Evolutionary conservation across 768 basidiomycete species (phyloP).

Genomic region (Leccinum uliginosum): DNA sequence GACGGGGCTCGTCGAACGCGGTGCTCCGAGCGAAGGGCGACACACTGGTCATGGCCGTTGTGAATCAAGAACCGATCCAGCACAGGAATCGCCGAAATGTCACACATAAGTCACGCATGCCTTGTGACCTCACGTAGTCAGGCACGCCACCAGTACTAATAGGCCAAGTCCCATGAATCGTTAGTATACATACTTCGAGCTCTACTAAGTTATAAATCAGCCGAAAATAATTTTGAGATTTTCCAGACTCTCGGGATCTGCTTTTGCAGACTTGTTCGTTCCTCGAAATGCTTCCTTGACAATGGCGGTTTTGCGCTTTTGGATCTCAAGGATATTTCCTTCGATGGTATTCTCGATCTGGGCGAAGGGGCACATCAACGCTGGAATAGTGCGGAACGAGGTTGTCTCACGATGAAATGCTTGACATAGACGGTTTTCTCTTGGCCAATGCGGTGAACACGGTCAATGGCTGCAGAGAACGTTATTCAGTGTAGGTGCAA

Average conservation of each 20-base stretch:
- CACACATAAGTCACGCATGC: constrained; percentile 19
- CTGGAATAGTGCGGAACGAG: neutral
- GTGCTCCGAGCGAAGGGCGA: constrained; percentile 63
- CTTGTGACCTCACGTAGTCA: constrained; percentile 1
- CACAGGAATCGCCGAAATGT: constrained; percentile 18
- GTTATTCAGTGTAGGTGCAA: constrained; percentile 3
- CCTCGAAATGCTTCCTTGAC: constrained; percentile 80
- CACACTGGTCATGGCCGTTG: constrained; percentile 30
- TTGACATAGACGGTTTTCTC: constrained; percentile 79
- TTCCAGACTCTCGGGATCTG: constrained; percentile 69
- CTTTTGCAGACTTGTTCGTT: constrained; percentile 37
- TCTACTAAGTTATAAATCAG: constrained; percentile 42
- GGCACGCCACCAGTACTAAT: too few species aligned
- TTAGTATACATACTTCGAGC: neutral
- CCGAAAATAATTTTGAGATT: constrained; percentile 54
- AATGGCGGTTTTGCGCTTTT: constrained; percentile 83
- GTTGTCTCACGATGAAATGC: constrained; percentile 69
- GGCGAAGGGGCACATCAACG: neutral
- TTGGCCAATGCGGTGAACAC: constrained; percentile 83
- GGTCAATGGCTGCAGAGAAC: constrained; percentile 64
- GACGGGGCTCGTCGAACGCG: constrained; percentile 50
- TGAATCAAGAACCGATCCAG: constrained; percentile 14
- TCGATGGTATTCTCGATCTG: constrained; percentile 76
- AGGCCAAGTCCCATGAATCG: too few species aligned
- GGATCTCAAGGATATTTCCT: constrained; percentile 74